Conservation (phyloP, 768 basidiomycete species). For the Serendipita vermifera region DNA sequence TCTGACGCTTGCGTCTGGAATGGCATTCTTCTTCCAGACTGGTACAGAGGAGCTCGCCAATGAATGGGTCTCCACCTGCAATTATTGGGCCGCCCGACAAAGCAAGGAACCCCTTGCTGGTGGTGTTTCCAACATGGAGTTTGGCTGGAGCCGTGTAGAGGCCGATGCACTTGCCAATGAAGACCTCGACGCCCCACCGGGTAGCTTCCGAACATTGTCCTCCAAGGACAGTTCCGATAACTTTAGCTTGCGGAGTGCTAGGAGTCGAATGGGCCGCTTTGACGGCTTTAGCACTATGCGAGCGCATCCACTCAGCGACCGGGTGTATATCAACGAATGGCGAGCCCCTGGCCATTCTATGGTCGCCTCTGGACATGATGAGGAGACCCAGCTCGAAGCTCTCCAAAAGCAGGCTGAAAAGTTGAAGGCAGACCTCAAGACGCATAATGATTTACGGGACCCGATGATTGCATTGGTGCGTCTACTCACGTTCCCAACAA, state of each 20-base stretch:
- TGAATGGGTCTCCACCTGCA: conserved; percentile 98
- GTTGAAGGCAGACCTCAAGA: conserved; percentile 65
- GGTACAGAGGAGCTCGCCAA: conserved; percentile 97
- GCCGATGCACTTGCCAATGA: conserved; percentile 39
- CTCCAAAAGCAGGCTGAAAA: conserved; percentile 65
- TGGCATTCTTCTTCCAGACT: conserved; percentile 96
- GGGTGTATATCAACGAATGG: conserved; percentile 82
- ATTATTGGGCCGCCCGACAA: conserved; percentile 95
- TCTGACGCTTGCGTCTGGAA: conserved; percentile 73
- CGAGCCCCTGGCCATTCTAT: conserved; percentile 77
- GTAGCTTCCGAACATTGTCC: conserved; percentile 8
- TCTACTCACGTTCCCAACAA: conserved; percentile 17
- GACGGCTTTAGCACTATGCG: conserved; percentile 56
- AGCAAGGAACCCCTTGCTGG: conserved; percentile 92
- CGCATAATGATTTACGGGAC: conserved; percentile 69
- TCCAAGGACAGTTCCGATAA: conserved; percentile 41
- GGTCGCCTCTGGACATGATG: conserved; percentile 74
- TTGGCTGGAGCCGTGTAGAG: conserved; percentile 82
- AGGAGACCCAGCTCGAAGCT: conserved; percentile 86
- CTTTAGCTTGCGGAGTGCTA: conserved; percentile 61
- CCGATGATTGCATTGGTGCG: conserved; percentile 71
- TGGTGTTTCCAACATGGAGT: conserved; percentile 98
- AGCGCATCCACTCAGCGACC: conserved; percentile 55
- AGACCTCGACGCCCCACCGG: conserved; percentile 35
- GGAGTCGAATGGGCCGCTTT: conserved; percentile 47